Percentiles rank a stretch among this genome's conserved stretches.
Evolutionary conservation across 352 stramenopile genomes (phyloP).

Genomic region (Ophiocytium majus): DNA sequence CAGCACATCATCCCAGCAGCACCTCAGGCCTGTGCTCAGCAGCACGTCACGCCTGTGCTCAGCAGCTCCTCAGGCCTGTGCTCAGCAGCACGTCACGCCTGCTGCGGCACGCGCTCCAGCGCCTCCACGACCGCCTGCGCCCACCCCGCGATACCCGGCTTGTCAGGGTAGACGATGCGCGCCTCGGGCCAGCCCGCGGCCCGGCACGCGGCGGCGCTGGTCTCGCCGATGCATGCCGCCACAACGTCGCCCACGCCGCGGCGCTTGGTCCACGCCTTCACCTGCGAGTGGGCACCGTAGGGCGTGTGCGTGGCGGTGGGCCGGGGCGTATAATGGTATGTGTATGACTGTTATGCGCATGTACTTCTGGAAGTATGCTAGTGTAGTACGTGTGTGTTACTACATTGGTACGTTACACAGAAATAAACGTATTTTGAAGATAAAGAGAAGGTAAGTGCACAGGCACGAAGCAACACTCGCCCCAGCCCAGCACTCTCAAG

Average conservation of each 20-base stretch:
- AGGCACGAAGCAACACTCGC: too few species aligned
- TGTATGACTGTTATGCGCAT: neutral
- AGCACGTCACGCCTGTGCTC: too few species aligned
- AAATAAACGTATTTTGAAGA: too few species aligned
- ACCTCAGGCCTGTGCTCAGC: too few species aligned
- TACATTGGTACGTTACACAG: too few species aligned
- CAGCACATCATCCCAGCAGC: too few species aligned
- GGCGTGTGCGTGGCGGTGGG: too few species aligned
- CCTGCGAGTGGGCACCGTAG: too few species aligned
- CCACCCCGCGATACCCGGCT: conserved; percentile 53
- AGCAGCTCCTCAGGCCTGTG: too few species aligned
- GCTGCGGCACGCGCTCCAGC: conserved; percentile 1
- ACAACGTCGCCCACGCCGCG: neutral
- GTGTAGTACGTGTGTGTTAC: too few species aligned
- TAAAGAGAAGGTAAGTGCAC: too few species aligned
- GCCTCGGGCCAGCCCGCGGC: conserved; percentile 39
- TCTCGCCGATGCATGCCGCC: conserved; percentile 54
- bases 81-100: neutral
- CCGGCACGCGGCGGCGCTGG: conserved; percentile 39
- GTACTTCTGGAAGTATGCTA: neutral
- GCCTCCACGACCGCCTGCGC: conserved; percentile 46
- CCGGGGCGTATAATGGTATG: neutral
- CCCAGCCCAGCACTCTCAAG: too few species aligned
- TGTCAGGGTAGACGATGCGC: conserved; percentile 50
- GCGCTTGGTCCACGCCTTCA: neutral